A percentile compares a stretch with the other conserved stretches of the same genome.
phyloP scores from a whole-genome alignment of 495 filamentous ascomycete species.

The Extremus antarcticus region DNA sequence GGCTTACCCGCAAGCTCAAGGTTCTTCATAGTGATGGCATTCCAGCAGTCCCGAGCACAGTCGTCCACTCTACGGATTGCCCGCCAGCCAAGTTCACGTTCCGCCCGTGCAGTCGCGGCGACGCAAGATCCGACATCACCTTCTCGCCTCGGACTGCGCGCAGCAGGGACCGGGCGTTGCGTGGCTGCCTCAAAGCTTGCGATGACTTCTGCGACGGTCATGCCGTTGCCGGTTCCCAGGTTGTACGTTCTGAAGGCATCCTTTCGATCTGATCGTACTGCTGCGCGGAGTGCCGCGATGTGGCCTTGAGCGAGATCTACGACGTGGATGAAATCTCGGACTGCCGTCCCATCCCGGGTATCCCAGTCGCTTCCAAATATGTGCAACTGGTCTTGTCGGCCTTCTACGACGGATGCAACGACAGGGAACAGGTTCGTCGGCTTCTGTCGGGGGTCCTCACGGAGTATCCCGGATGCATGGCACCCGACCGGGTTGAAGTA shows the following conservation, averaged over 20 bases:
- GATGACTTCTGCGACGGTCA: conserved; percentile 29
- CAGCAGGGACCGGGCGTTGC: conserved; percentile 17
- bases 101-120: conserved; percentile 24
- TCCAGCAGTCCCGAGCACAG: conserved; percentile 26
- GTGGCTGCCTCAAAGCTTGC: conserved; percentile 23
- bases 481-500: conserved; percentile 63
- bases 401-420: conserved; percentile 48
- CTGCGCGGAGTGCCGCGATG: conserved; percentile 41
- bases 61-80: conserved; percentile 23
- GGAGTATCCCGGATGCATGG: conserved; percentile 52
- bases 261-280: conserved; percentile 11
- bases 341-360: conserved; percentile 36
- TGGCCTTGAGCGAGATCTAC: conserved; percentile 58
- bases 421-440: conserved; percentile 57
- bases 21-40: background rate
- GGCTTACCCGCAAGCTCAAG: background rate
- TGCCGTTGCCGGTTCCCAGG: conserved; percentile 28
- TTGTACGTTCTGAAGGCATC: conserved; percentile 29
- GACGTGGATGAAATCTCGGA: conserved; percentile 51
- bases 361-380: conserved; percentile 57
- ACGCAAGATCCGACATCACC: conserved; percentile 31
- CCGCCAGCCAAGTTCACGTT: conserved; percentile 25
- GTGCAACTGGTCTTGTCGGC: conserved; percentile 40
- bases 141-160: conserved; percentile 20
- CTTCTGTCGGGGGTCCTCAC: conserved; percentile 50